Evolutionary conservation across 352 stramenopile genomes (phyloP), one percentile per base, ranked within the genome.

Genomic region (Globisporangium lucens): DNA sequence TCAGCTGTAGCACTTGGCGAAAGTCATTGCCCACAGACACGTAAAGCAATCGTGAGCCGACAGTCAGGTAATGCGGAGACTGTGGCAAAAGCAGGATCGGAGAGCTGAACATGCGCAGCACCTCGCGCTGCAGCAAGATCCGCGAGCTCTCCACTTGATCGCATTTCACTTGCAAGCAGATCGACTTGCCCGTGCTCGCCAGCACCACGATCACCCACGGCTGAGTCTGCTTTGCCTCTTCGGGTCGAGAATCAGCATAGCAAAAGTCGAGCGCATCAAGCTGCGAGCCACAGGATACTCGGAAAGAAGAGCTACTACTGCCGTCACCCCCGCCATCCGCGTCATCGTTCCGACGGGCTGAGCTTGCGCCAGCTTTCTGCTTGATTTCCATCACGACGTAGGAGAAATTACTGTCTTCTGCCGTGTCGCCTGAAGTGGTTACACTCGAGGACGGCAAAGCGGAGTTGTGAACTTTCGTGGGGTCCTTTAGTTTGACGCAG

Each of bases 181-280:
- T 64, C 17, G 73, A 76, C 38, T 85, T 79, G 33, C 85, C 84
- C 2, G 75, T 74, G 24, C 74, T 77, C 0, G 76, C 80, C 13
- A 94, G 77, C 15, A 87, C 75, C 9, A 90, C 29, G 27, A 93
- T 43, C n/a, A 82, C 22, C 66, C 75, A 89, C 12, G 70, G 27
- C 33, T 61, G 62, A 4, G 24, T 56, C 56, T 74, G 30, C 9
- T 61, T 65, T 38, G 52, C 36, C 3, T 72, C 76, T 4, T 66
- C 51, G 1, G 51, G 38, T 0, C 59, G 66, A 33, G 9, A 56
- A 1, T 74, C 72, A 24, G 30, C 52, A 30, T 89, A 91, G 66
- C 75, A 89, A 4, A 83, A 66, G 66, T 92, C 86, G 47, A 83
- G 72, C n/a, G 72, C 79, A 8, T 90, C 83, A 27, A 89, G 66